phyloP scores from a whole-genome alignment of 177 flowering plant species.

The Vitis hybrid region DNA sequence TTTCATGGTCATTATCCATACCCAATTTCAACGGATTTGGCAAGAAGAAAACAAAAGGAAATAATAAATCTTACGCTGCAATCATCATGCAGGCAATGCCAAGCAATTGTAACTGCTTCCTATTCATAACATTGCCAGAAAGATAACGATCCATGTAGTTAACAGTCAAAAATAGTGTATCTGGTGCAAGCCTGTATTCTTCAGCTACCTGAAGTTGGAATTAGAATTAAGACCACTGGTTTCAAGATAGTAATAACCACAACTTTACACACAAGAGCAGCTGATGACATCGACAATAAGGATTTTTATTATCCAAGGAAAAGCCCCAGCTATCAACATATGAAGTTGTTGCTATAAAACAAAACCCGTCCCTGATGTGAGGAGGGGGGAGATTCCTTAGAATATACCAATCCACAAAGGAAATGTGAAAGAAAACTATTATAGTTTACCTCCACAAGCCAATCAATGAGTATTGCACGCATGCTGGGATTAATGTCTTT shows the following conservation, averaged over 20 bases:
- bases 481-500: constrained; percentile 63
- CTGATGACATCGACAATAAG: not conserved
- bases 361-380: not conserved
- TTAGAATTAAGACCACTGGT: not conserved
- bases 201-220: constrained; percentile 48
- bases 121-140: constrained; percentile 60
- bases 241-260: not conserved
- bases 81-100: constrained; percentile 88
- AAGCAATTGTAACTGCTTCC: constrained; percentile 62
- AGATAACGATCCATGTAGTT: constrained; percentile 78
- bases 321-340: constrained; percentile 1
- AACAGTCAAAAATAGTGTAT: constrained; percentile 62
- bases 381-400: not conserved
- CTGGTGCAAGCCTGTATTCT: constrained; percentile 81
- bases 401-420: not conserved
- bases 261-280: not conserved
- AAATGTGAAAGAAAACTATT: too few relatives aligned
- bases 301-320: not conserved
- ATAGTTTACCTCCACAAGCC: constrained; percentile 67
- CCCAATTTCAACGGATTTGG: too few relatives aligned
- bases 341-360: not conserved
- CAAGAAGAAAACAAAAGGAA: not conserved
- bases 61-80: constrained; percentile 54
- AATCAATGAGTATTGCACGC: constrained; percentile 67
- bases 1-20: not conserved